A percentile compares a stretch with the other conserved stretches of the same genome.
phyloP scores from a whole-genome alignment of 2,329 filamentous ascomycete species.

The Talaromyces sp. region DNA sequence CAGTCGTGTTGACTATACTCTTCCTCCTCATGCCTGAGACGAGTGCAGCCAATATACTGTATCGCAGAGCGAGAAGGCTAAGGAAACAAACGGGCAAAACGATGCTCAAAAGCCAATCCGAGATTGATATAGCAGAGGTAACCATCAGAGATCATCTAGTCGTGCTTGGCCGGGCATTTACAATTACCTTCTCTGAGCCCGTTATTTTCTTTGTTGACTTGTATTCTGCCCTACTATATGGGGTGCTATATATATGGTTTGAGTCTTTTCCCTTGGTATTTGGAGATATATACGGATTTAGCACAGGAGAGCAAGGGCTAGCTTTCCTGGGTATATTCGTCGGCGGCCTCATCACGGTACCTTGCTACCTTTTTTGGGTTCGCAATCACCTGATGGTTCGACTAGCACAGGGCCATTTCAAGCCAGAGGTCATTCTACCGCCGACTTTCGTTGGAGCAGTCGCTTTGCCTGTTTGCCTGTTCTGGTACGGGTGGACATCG shows the following conservation, averaged over 20 bases:
- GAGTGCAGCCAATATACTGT: conserved; percentile 8
- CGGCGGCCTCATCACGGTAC: conserved; percentile 43
- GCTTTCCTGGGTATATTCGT: conserved; percentile 45
- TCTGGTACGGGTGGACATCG: conserved; percentile 50
- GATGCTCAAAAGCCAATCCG: conserved; percentile 57
- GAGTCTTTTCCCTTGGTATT: conserved; percentile 31
- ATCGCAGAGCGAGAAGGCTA: conserved; percentile 43
- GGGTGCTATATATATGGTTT: conserved; percentile 29
- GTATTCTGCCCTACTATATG: conserved; percentile 31
- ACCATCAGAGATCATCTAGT: conserved; percentile 20
- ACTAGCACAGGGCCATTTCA: conserved; percentile 50
- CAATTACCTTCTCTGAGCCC: conserved; percentile 28
- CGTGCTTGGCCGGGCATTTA: conserved; percentile 25
- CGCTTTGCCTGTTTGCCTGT: conserved; percentile 48
- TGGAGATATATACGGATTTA: conserved; percentile 38
- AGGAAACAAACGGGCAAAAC: conserved; percentile 57
- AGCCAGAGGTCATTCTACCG: conserved; percentile 51
- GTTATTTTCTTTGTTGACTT: conserved; percentile 28
- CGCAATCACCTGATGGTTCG: conserved; percentile 51
- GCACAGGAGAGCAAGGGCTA: conserved; percentile 37
- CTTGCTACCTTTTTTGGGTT: conserved; percentile 51
- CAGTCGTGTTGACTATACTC: conserved; percentile 44
- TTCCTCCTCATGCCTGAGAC: conserved; percentile 52
- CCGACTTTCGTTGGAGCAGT: conserved; percentile 54
- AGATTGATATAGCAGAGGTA: conserved; percentile 54